Conservation (phyloP, 352 stramenopile species). For the Elongisporangium anandrum region DNA sequence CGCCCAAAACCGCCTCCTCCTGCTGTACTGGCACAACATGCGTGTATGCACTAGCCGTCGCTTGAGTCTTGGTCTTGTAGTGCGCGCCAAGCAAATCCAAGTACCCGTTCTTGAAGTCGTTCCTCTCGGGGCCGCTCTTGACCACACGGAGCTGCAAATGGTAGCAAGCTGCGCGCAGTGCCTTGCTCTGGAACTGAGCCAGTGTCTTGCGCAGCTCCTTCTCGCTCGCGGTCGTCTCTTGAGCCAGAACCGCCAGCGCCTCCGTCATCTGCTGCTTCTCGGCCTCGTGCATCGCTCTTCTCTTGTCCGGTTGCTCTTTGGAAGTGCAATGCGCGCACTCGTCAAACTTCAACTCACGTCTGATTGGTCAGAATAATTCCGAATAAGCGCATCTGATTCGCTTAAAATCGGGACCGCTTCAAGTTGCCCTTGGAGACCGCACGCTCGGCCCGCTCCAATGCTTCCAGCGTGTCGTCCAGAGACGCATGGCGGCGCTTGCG, state of each 20-base stretch:
- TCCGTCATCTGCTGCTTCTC: not conserved
- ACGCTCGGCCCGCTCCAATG: slow-evolving; percentile 37
- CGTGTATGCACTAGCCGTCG: not conserved
- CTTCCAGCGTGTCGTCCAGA: slow-evolving; percentile 32
- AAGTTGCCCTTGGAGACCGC: not conserved
- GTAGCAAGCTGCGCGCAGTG: not conserved
- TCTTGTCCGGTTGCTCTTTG: not conserved
- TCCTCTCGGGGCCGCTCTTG: not conserved
- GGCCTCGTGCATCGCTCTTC: not conserved
- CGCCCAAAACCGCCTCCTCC: not conserved
- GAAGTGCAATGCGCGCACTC: not conserved
- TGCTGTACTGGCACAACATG: not conserved
- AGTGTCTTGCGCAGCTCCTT: not conserved
- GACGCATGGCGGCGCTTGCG: slow-evolving; percentile 6
- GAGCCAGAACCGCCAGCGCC: not conserved
- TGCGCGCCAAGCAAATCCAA: not conserved
- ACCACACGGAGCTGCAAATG: not conserved
- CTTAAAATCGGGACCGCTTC: not conserved
- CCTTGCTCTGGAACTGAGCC: not conserved
- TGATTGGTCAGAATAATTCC: not conserved
- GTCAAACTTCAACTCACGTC: not conserved
- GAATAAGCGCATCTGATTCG: not conserved
- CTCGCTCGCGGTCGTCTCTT: not conserved
- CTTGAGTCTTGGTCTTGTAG: not conserved
- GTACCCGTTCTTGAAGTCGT: not conserved